Evolutionary conservation across 495 filamentous ascomycete species (phyloP).

Genomic region (Trichocladium antarcticum): DNA sequence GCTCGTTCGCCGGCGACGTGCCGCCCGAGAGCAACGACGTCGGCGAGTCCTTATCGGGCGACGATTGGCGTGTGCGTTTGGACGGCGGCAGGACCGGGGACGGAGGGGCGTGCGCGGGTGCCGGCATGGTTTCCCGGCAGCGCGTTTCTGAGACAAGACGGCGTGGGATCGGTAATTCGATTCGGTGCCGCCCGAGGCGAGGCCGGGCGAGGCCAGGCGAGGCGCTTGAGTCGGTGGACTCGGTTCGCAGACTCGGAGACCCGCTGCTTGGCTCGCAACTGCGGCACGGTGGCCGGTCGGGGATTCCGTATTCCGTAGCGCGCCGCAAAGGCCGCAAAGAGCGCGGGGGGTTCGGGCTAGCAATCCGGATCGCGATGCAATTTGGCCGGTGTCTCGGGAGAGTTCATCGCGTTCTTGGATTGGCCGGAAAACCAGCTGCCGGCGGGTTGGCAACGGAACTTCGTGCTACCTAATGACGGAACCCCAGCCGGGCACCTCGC

Average conservation of each 20-base stretch:
- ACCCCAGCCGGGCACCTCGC: too few species aligned
- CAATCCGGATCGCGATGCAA: not conserved
- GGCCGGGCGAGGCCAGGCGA: not conserved
- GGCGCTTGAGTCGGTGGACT: not conserved
- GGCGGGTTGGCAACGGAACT: not conserved
- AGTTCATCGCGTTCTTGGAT: not conserved
- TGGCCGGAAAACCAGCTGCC: not conserved
- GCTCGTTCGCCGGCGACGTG: constrained; percentile 26
- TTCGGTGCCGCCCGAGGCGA: constrained; percentile 8
- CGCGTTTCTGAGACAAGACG: constrained; percentile 12
- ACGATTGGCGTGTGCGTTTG: constrained; percentile 42
- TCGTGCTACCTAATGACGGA: too few species aligned
- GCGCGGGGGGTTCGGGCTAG: not conserved
- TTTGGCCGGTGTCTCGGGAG: constrained; percentile 4
- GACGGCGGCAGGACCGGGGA: constrained; percentile 36
- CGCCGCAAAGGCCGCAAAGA: too few species aligned
- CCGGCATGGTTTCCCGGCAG: constrained; percentile 25
- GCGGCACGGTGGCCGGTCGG: not conserved
- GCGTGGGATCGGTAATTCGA: constrained; percentile 6
- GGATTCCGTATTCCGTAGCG: not conserved
- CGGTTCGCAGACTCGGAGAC: not conserved
- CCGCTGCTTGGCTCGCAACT: too few species aligned
- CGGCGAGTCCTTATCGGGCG: constrained; percentile 39
- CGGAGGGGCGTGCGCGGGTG: constrained; percentile 29
- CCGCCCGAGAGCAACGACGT: constrained; percentile 24